Evolutionary conservation across 108 stramenopile genomes (phyloP), one percentile per base, ranked within the genome.

Genomic region (Skeletonema grethae): DNA sequence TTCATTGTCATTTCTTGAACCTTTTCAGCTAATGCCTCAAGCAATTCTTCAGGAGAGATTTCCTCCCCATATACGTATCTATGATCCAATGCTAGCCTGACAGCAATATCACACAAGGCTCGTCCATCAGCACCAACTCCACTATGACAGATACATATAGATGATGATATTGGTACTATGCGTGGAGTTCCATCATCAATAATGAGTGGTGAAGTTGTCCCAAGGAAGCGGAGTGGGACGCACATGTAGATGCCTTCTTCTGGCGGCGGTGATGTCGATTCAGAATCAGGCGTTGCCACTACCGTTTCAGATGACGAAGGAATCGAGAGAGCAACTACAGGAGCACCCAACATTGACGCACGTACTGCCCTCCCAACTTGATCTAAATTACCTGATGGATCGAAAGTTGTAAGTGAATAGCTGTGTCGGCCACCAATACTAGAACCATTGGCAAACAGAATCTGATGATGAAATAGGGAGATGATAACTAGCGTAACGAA

Each of bases 401-500:
- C 87, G 74, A 99, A 99, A 20, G 99, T 99, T 0, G 99, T 95
- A 30, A 99, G 81, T 7, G 97, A 97, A 68, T 97, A 99, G 63
- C 88, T 89, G 63, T 97, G 94, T 15, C 96, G 87, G 5, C 88
- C 86, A 69, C 95, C 95, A 53, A 20, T 53, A 53, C 50, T 53
- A 24, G 50, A 53, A 7, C 50, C 50, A 22, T 53, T 22, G 20
- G 22, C 50, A 53, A 53, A 24, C 18, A 22, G 1, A 53, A 43
- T 43, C 15, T 15, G 15, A n/a, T 22, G 22, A 53, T 53, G 20
- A 22, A 53, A 53, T 20, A 53, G 22, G 20, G 50, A 53, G 50
- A 24, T 0, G 0, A 53, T 20, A 53, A 53, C 22, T 5, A 53
- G 22, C 22, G 50, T 4, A 7, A 53, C 50, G 22, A 53, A 53